These are phyloP conservation scores for Sclerospora graminicola DNA, from an alignment of 352 stramenopile genomes.

Conservation along the genomic window DNA sequence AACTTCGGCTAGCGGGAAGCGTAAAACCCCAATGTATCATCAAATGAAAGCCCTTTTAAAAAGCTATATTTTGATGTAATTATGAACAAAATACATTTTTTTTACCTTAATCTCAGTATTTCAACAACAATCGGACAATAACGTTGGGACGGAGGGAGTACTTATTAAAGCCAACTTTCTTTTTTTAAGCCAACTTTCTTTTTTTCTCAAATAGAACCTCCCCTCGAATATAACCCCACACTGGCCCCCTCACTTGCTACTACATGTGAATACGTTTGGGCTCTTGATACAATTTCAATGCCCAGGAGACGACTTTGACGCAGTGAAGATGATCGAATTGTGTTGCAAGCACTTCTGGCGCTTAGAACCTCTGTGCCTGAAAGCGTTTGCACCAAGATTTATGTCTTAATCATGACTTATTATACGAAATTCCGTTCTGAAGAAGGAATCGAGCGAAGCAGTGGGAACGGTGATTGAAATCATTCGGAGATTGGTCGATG, in stretches of 20 bases:
- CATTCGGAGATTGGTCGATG: constrained; percentile 72
- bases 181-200: no score
- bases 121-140: no score
- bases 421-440: constrained; percentile 67
- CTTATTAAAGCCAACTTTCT: no score
- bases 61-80: no score
- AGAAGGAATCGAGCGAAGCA: constrained; percentile 79
- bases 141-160: no score
- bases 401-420: constrained; percentile 73
- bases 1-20: no score
- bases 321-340: constrained; percentile 73
- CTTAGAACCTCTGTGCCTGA: constrained; percentile 58
- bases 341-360: constrained; percentile 73
- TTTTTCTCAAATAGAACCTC: no score
- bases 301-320: constrained; percentile 32
- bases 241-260: constrained; percentile 46
- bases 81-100: no score
- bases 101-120: no score
- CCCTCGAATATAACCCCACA: no score
- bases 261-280: constrained; percentile 67
- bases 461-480: constrained; percentile 72
- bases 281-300: constrained; percentile 43
- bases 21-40: no score
- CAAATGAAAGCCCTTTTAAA: no score
- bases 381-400: constrained; percentile 50